Base-by-base conservation (phyloP, 139 green algal genomes). In the Dunaliella primolecta region DNA sequence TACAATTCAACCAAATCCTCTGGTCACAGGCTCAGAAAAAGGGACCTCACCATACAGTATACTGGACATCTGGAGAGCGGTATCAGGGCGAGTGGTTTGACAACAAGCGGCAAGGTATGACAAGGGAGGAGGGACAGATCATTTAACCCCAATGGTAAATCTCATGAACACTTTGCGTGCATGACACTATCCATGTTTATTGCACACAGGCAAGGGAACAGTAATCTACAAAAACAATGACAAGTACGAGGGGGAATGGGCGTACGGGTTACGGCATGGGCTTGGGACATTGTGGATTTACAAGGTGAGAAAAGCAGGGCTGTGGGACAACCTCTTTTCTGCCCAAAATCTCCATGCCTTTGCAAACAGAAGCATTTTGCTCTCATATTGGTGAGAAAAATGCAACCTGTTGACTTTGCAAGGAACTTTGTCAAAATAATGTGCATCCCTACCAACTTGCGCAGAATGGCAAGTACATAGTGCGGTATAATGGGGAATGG, bases 231-330 rank as follows among this genome's bases (percentile, higher is more conserved):
- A 91, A 34, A 95, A 94, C 76, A 91, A 86, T 1, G 91, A 96
- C 85, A 95, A 92, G 82, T 96, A 96, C 82, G 93, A 96, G 71
- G 93, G 93, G 2, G 92, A 94, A 81, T 96, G 93, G 93, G 64
- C 82, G 0, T 72, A 90, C 0, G 92, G 87, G 2, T 75, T 88
- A 78, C 75, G 93, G 33, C 83, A 94, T 36, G 93, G 92, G 3
- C 82, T 92, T 0, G 93, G 93, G 24, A 94, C 93, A 1, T 79
- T 94, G 24, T 96, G 91, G 91, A 84, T 92, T 29, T 91, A 88
- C 82, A 84, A 85, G 32, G 80, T 64, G 46, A n/a, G n/a, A n/a
- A n/a, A n/a, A n/a, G n/a, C n/a, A n/a, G n/a, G n/a, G n/a, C n/a
- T n/a, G n/a, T n/a, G n/a, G n/a, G n/a, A n/a, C n/a, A n/a, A n/a